Evolutionary conservation across 2,329 filamentous ascomycete genomes (phyloP).

Genomic region (Colletotrichum tofieldiae): DNA sequence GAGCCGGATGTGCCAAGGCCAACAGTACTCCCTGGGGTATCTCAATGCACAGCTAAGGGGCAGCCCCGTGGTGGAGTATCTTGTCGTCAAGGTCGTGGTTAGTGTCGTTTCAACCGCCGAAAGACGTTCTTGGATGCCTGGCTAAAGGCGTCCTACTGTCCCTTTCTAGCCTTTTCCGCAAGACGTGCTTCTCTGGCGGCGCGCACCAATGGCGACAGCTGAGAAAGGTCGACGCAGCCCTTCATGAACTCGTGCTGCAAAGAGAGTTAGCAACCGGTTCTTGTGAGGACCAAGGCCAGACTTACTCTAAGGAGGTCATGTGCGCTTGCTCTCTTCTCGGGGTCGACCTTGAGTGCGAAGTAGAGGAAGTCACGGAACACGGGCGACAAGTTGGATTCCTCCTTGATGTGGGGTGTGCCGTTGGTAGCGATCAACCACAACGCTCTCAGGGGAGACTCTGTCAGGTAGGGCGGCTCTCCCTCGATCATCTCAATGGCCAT

Average conservation of each 20-base stretch:
- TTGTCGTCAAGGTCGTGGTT: constrained; percentile 42
- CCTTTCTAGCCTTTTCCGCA: constrained; percentile 86
- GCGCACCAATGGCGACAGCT: constrained; percentile 88
- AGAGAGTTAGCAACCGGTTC: constrained; percentile 3
- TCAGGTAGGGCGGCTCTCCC: constrained; percentile 96
- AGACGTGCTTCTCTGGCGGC: constrained; percentile 88
- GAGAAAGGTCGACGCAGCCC: constrained; percentile 79
- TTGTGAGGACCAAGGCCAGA: constrained; percentile 24
- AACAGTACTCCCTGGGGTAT: constrained; percentile 41
- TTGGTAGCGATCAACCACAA: constrained; percentile 98
- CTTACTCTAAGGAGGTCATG: constrained; percentile 93
- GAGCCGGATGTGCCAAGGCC: constrained; percentile 27
- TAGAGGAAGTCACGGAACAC: constrained; percentile 93
- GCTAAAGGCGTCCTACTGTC: constrained; percentile 52
- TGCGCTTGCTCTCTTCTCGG: constrained; percentile 95
- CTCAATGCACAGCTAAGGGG: constrained; percentile 37
- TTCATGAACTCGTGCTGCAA: constrained; percentile 85
- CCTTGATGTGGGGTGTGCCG: constrained; percentile 94
- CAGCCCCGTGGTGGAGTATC: constrained; percentile 28
- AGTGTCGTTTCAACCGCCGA: constrained; percentile 40
- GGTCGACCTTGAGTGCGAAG: constrained; percentile 95
- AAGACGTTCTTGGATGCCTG: constrained; percentile 33
- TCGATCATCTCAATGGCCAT: constrained; percentile 99
- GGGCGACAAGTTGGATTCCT: constrained; percentile 84
- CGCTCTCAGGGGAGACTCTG: constrained; percentile 92